Evolutionary conservation across 1,284 basidiomycete species (phyloP), one percentile per base, ranked within the genome.

Genomic region (Porogramme epimiltina): DNA sequence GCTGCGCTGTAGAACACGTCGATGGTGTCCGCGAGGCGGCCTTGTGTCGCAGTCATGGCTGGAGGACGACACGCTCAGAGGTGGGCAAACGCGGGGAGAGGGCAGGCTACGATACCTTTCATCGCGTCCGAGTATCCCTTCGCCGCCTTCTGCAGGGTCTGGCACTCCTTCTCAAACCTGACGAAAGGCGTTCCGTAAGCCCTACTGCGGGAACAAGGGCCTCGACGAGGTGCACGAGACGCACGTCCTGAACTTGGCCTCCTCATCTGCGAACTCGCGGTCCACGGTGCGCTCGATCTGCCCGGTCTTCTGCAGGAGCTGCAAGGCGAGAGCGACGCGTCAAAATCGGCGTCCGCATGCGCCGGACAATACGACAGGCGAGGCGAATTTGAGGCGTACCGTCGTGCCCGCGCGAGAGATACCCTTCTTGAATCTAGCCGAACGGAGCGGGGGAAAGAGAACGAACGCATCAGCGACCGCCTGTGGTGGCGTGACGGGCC

Each of bases 221-320:
- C 37, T 15, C 34, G 22, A 20, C 38, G n/a, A n/a, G n/a, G 24
- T 36, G 43, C 26, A 22, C 33, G 10, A 26, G 24, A 81, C 94
- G 70, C 74, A 95, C 89, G 81, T 84, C 72, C 87, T 85, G 78
- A 88, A 99, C 68, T 93, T 93, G 44, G 85, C 82, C 69, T 97
- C 93, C 71, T 98, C 94, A 54, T 96, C 90, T 26, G 88, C 80
- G 69, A 98, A 99, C 67, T 98, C 95, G 51, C 90, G 78, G 72
- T 99, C 96, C 24, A 98, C 83, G 0, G 96, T 99, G 26, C 93
- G 81, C 69, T 99, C 96, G 52, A 99, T 91, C 73, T 98, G 95
- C 54, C 95, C 95, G 1, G 95, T 98, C 84, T 96, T 96, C 78
- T 96, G 93, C 72, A 95, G 82, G 65, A 96, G 81, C 89, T 91